Evolutionary conservation across 2,329 filamentous ascomycete genomes (phyloP).

Genomic region (Stenocarpella maydis): DNA sequence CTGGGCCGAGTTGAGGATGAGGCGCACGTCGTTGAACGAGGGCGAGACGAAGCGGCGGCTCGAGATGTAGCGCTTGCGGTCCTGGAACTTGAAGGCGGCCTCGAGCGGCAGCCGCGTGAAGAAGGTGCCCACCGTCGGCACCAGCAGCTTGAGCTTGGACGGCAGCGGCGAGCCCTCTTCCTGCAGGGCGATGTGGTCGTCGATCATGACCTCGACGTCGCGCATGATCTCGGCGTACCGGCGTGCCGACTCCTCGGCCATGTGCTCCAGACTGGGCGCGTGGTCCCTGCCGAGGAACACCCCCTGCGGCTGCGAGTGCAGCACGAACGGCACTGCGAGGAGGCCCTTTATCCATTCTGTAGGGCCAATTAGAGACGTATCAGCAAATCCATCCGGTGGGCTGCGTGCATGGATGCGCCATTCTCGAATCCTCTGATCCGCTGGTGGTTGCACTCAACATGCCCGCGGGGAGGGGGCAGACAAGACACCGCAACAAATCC

Average conservation of each 20-base stretch:
- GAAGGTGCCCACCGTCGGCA: slow-evolving; percentile 91
- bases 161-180: slow-evolving; percentile 64
- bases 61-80: slow-evolving; percentile 85
- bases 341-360: slow-evolving; percentile 96
- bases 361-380: neutral
- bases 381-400: neutral
- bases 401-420: neutral
- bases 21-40: slow-evolving; percentile 94
- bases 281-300: slow-evolving; percentile 69
- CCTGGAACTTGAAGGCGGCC: slow-evolving; percentile 91
- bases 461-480: neutral
- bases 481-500: neutral
- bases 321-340: slow-evolving; percentile 92
- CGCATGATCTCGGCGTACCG: slow-evolving; percentile 95
- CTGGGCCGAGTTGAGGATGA: slow-evolving; percentile 94
- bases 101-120: slow-evolving; percentile 89
- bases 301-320: slow-evolving; percentile 93
- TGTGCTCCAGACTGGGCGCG: slow-evolving; percentile 68
- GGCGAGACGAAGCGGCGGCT: slow-evolving; percentile 92
- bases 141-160: slow-evolving; percentile 91
- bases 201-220: slow-evolving; percentile 90
- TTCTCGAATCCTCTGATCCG: neutral
- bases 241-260: slow-evolving; percentile 82
- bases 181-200: slow-evolving; percentile 74
- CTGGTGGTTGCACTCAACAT: neutral